Evolutionary conservation across 1,284 basidiomycete species (phyloP), one percentile per base, ranked within the genome.

Genomic region (Trichosporon sp.): DNA sequence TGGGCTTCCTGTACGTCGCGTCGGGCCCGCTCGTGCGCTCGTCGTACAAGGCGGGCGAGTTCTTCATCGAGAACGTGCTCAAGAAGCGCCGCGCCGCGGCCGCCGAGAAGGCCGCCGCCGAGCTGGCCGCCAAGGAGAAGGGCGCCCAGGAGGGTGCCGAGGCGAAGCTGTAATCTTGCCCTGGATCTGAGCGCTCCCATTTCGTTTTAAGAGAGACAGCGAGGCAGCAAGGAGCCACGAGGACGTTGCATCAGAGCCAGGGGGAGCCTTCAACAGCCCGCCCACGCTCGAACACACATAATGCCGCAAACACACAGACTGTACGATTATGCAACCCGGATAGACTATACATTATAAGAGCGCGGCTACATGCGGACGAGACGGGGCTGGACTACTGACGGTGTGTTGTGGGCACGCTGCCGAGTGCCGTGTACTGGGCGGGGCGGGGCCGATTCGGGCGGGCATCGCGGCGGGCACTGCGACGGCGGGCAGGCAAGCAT

Each of bases 1-100:
- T 98, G 87, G 95, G 96, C 44, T 99, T 99, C 87, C 80, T 98
- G 65, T 99, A 99, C 78, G 96, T 98, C 42, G 97, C 97, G 2
- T 94, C 92, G 79, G 97, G 97, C 0, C 97, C 97, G 8, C 86
- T 99, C 27, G 96, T 99, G 32, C 87, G 97, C 69, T 96, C 93
- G 78, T 95, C 92, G 77, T 99, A 99, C 84, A 98, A 98, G 90
- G 93, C 93, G 29, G 93, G 93, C 35, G 93, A 95, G 79, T 95
- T 89, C 81, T 95, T 91, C 83, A 92, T 96, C 62, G 92, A 94
- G 83, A 95, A 95, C 76, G 91, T 95, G 11, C 84, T 95, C 64
- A 81, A 82, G 74, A 84, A 83, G 73, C 70, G 81, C 60, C 71
- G 82, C 38, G 78, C 76, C 1, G 79, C 66, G 15, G 77, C 79